Percentiles rank a stretch among this genome's conserved stretches.
Conservation (phyloP, 768 basidiomycete genomes). For the Cubamyces sp. region DNA sequence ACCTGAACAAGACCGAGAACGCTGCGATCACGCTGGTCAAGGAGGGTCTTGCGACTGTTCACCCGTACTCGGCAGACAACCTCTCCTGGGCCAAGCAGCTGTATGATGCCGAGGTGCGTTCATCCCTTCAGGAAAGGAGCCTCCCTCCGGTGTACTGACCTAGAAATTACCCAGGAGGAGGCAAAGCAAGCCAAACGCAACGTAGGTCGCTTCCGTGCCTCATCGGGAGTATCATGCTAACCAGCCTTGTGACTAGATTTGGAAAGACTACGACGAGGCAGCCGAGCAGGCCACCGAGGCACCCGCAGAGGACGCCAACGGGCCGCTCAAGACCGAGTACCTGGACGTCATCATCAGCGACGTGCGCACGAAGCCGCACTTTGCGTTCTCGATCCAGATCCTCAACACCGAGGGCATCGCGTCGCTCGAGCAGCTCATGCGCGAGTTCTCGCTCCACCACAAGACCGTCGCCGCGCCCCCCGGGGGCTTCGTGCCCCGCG, state of each 20-base stretch:
- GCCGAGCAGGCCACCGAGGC: constrained; percentile 60
- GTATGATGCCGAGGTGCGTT: constrained; percentile 77
- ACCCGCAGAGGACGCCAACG: constrained; percentile 47
- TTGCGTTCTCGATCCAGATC: constrained; percentile 91
- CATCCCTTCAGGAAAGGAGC: neutral
- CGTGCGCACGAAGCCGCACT: constrained; percentile 70
- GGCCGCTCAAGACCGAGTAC: constrained; percentile 79
- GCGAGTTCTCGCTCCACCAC: constrained; percentile 89
- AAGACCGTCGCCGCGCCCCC: constrained; percentile 64
- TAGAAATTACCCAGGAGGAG: constrained; percentile 55
- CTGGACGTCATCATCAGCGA: constrained; percentile 93
- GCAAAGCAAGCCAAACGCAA: constrained; percentile 81
- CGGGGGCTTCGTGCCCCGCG: constrained; percentile 76
- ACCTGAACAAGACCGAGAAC: constrained; percentile 84
- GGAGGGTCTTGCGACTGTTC: constrained; percentile 89
- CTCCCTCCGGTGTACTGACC: neutral
- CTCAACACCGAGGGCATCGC: constrained; percentile 93
- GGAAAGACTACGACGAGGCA: constrained; percentile 82
- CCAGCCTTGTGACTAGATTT: constrained; percentile 58
- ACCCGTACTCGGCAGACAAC: constrained; percentile 84
- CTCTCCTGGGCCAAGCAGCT: constrained; percentile 81
- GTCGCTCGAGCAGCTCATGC: constrained; percentile 91
- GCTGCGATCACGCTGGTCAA: constrained; percentile 80
- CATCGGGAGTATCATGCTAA: neutral
- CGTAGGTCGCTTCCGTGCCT: constrained; percentile 49